These are phyloP conservation scores for Inga laurina DNA, from an alignment of 306 rosid genomes.

Conservation along the genomic window DNA sequence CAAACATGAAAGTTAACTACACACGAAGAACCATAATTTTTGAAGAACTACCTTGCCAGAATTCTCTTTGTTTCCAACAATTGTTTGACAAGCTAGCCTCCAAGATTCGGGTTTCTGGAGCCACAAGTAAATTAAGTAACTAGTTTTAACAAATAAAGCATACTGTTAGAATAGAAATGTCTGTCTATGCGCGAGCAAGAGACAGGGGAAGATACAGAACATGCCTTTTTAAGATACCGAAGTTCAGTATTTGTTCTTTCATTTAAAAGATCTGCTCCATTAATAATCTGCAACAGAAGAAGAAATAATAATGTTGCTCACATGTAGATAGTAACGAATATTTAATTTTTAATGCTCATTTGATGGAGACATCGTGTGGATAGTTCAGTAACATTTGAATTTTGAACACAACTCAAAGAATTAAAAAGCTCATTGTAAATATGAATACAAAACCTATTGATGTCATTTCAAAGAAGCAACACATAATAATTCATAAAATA, in stretches of 20 bases:
- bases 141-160: neutral
- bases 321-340: neutral
- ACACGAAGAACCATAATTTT: constrained; percentile 24
- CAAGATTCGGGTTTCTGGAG: constrained; percentile 91
- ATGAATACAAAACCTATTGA: neutral
- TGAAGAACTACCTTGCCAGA: constrained; percentile 75
- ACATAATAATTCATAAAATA: neutral
- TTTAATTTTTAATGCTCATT: neutral
- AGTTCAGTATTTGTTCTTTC: constrained; percentile 94
- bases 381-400: neutral
- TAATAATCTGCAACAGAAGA: constrained; percentile 60
- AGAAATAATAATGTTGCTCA: neutral
- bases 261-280: constrained; percentile 78
- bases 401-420: neutral
- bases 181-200: neutral
- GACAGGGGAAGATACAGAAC: constrained; percentile 18
- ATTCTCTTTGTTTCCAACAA: constrained; percentile 91
- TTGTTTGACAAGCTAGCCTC: constrained; percentile 97
- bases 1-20: neutral
- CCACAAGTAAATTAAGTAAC: constrained; percentile 14
- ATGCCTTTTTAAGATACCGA: constrained; percentile 80
- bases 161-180: neutral
- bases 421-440: neutral
- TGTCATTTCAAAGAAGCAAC: neutral
- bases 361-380: neutral